Evolutionary conservation across 2,329 filamentous ascomycete genomes (phyloP).

Genomic region (Penicillium sumatraense): DNA sequence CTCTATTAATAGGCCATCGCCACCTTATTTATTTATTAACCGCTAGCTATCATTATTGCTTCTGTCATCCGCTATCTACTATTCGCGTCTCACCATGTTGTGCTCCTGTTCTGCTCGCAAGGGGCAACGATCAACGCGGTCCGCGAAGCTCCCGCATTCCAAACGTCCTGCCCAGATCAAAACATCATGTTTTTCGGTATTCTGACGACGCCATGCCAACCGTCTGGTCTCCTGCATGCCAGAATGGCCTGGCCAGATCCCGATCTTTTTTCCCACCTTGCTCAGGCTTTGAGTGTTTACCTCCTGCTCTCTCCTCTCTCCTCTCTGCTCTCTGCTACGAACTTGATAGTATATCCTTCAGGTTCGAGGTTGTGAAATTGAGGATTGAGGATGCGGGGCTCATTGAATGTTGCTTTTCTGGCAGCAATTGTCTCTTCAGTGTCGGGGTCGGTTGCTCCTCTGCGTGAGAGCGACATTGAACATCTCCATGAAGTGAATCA

Average conservation of each 20-base stretch:
- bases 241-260: not conserved
- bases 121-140: slow-evolving; percentile 11
- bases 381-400: slow-evolving; percentile 22
- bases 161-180: not conserved
- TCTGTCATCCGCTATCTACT: not conserved
- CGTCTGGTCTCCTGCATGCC: slow-evolving; percentile 1
- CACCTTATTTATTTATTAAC: too few species aligned
- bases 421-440: slow-evolving; percentile 12
- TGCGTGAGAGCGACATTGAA: slow-evolving; percentile 1
- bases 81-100: not conserved
- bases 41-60: not conserved
- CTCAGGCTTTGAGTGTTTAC: not conserved
- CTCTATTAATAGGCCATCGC: too few species aligned
- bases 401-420: slow-evolving; percentile 15
- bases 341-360: slow-evolving; percentile 3
- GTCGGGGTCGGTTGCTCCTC: slow-evolving; percentile 21
- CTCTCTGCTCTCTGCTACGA: not conserved
- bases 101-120: slow-evolving; percentile 5
- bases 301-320: not conserved
- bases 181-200: not conserved
- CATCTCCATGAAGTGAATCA: slow-evolving; percentile 2
- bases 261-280: not conserved
- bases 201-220: slow-evolving; percentile 15
- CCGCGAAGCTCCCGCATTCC: slow-evolving; percentile 17
- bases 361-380: slow-evolving; percentile 9